Evolutionary conservation across 352 stramenopile genomes (phyloP).

Genomic region (Phytophthora sojae): DNA sequence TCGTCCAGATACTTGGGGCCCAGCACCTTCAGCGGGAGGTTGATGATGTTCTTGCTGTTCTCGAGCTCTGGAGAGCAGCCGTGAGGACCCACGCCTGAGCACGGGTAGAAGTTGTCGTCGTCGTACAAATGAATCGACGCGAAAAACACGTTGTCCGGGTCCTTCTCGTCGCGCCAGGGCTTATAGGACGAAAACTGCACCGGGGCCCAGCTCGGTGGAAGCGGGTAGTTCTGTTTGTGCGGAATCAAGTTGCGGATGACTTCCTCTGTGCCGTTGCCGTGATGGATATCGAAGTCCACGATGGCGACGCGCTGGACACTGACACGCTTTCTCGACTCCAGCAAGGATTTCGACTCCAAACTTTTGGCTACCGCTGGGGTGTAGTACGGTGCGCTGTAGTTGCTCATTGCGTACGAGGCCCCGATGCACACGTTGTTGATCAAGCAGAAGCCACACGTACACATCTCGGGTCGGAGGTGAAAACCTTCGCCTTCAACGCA

Average conservation of each 20-base stretch:
- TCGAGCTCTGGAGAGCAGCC: constrained; percentile 59
- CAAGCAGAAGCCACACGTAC: constrained; percentile 70
- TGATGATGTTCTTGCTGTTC: constrained; percentile 58
- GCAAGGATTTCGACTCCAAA: constrained; percentile 1
- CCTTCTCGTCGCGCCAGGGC: constrained; percentile 70
- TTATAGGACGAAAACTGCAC: constrained; percentile 70
- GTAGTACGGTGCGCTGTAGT: constrained; percentile 57
- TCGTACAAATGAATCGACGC: constrained; percentile 70
- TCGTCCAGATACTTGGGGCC: constrained; percentile 68
- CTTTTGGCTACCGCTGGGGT: constrained; percentile 9
- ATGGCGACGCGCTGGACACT: constrained; percentile 61
- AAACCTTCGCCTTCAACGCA: constrained; percentile 65
- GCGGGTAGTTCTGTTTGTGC: constrained; percentile 70
- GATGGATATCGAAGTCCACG: constrained; percentile 77
- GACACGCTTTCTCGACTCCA: constrained; percentile 18
- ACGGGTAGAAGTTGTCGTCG: constrained; percentile 73
- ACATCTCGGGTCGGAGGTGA: constrained; percentile 62
- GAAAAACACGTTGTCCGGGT: constrained; percentile 74
- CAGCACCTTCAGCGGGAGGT: constrained; percentile 60
- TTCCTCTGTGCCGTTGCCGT: constrained; percentile 74
- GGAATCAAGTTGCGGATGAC: constrained; percentile 68
- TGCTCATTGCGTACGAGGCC: constrained; percentile 62
- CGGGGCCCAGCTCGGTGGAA: constrained; percentile 68
- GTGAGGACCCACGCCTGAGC: constrained; percentile 56
- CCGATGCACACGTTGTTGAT: constrained; percentile 79